Conservation (phyloP, 805 yeast genomes). For the Kodamaea laetipori region DNA sequence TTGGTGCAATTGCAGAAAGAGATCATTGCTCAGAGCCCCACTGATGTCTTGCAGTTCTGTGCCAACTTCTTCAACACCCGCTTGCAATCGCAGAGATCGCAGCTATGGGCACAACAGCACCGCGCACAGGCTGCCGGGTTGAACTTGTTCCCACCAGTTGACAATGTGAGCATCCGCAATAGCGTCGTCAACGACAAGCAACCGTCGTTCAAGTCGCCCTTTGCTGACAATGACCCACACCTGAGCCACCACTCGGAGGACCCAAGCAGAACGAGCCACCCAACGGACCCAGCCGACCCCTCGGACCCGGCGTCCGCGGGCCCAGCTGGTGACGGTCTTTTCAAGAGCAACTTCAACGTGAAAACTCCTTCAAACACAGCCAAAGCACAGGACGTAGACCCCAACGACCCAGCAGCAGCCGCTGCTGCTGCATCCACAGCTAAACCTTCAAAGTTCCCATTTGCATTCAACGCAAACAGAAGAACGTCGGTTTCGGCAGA, state of each 20-base stretch:
- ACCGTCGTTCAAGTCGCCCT: constrained; percentile 61
- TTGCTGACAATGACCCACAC: constrained; percentile 66
- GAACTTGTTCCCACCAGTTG: constrained; percentile 44
- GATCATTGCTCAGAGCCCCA: constrained; percentile 53
- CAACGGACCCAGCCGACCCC: constrained; percentile 6
- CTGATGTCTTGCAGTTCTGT: constrained; percentile 73
- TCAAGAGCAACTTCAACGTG: constrained; percentile 20
- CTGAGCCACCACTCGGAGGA: constrained; percentile 32
- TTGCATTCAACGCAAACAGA: constrained; percentile 73
- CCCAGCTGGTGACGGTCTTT: constrained; percentile 15
- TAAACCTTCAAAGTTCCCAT: constrained; percentile 45
- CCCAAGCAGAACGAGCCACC: constrained; percentile 1
- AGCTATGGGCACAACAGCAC: constrained; percentile 51
- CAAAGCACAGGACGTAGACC: constrained; percentile 15
- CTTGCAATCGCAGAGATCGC: constrained; percentile 59
- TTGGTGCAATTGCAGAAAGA: constrained; percentile 65
- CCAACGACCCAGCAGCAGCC: constrained; percentile 19
- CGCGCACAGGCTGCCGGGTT: constrained; percentile 54
- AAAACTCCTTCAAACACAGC: constrained; percentile 15
- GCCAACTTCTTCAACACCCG: constrained; percentile 68
- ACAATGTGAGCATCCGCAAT: constrained; percentile 32
- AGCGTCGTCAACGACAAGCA: constrained; percentile 36
- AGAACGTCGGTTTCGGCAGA: constrained; percentile 92
- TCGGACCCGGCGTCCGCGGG: constrained; percentile 12
- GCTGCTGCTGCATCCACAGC: constrained; percentile 23